Conservation (phyloP, 371 early-diverging fungal genomes). For the Rhizomucor miehei region DNA sequence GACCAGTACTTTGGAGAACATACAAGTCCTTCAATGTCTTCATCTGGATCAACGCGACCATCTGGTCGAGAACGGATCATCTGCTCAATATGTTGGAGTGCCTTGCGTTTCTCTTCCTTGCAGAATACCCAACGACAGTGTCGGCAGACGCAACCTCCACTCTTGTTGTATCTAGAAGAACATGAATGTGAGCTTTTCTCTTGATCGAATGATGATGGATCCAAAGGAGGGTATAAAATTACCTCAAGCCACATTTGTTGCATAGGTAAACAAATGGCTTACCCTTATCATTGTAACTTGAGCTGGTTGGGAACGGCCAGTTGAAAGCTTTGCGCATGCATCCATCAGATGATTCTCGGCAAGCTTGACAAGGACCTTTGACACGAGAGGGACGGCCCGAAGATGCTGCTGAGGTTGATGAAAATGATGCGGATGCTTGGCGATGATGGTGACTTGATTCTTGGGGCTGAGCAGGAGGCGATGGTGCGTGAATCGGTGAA, state of each 20-base stretch:
- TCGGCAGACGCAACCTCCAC: slow-evolving; percentile 48
- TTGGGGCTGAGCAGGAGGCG: no score
- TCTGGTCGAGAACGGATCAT: slow-evolving; percentile 39
- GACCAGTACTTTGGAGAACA: slow-evolving; percentile 50
- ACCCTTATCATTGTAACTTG: slow-evolving; percentile 39
- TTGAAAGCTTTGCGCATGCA: slow-evolving; percentile 54
- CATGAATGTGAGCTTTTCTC: no score
- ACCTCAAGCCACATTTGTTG: slow-evolving; percentile 56
- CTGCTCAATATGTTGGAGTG: slow-evolving; percentile 35
- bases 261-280: slow-evolving; percentile 46
- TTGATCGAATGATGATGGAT: no score
- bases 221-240: slow-evolving; percentile 7
- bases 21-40: slow-evolving; percentile 39
- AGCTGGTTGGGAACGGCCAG: slow-evolving; percentile 46
- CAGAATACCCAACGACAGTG: slow-evolving; percentile 50
- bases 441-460: background rate
- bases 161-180: slow-evolving; percentile 42
- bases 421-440: slow-evolving; percentile 5
- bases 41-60: slow-evolving; percentile 33
- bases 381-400: slow-evolving; percentile 39
- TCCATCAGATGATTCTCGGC: slow-evolving; percentile 42
- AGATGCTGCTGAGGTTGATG: background rate
- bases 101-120: slow-evolving; percentile 52
- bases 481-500: no score
- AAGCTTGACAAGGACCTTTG: slow-evolving; percentile 50